Evolutionary conservation across 345 rosid genomes (phyloP), one percentile per base, ranked within the genome.

Genomic region (Hypericum perforatum): DNA sequence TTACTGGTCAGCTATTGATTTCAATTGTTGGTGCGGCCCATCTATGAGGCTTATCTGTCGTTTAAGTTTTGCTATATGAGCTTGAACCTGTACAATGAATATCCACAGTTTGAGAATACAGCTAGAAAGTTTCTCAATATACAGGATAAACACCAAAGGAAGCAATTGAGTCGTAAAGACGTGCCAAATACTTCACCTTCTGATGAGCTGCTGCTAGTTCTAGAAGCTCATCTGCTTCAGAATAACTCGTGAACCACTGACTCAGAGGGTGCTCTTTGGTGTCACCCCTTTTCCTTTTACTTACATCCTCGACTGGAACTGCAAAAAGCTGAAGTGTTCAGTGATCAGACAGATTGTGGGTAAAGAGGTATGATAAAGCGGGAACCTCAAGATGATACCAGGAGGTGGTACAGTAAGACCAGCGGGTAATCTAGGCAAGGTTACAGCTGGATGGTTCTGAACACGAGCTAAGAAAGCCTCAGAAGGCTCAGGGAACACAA

Each of bases 401-500:
- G 75, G 57, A 66, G 60, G 41, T 69, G 81, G 78, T 52, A 82
- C 56, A 59, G 41, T 57, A 38, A 82, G 60, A 39, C 73, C 79
- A 43, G 75, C 77, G 13, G 83, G 86, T 45, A 87, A 63, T 50
- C 78, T 68, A 2, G 95, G 82, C 59, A 85, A 67, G 41, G 49
- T 16, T 45, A 78, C 84, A 60, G 81, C 85, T 6, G 86, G 89
- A 62, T 91, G 86, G 72, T 74, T 76, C 59, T 63, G 74, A 57
- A 76, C 87, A 57, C 84, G 89, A 46, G 81, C 70, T 60, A 87
- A 72, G 64, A 91, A 77, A 42, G 60, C 70, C 70, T 87, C 84
- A 7, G 74, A 70, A 60, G 89, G 95, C 41, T 79, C 86, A 45
- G 82, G 87, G 48, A 91, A 82, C 66, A 85, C 96, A 72, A 81